Conservation (phyloP, 2,329 filamentous ascomycete genomes). For the Aspergillus sp. region DNA sequence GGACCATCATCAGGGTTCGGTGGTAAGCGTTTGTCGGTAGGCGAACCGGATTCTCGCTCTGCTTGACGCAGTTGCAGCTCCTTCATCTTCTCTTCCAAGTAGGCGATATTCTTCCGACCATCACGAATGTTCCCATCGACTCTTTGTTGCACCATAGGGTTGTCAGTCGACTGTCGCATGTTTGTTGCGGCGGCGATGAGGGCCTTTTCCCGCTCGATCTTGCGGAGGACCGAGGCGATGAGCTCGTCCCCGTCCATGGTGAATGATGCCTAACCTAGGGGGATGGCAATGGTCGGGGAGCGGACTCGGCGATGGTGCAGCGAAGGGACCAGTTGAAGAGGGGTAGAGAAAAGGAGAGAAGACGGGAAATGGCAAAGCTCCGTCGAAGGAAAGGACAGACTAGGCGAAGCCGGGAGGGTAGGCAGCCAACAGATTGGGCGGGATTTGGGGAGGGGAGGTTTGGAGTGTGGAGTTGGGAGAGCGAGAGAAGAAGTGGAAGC, state of each 20-base stretch:
- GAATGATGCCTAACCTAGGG: conserved; percentile 23
- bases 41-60: conserved; percentile 50
- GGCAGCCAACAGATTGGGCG: conserved; percentile 9
- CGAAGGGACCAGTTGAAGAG: conserved; percentile 9
- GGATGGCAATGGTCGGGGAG: conserved; percentile 7
- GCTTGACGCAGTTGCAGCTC: conserved; percentile 83
- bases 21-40: conserved; percentile 51
- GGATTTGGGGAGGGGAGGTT: not conserved
- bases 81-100: conserved; percentile 87
- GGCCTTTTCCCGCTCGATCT: conserved; percentile 96
- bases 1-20: conserved; percentile 49
- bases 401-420: conserved; percentile 9
- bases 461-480: conserved; percentile 19
- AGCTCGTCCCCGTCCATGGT: conserved; percentile 62
- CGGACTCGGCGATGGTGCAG: conserved; percentile 17
- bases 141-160: conserved; percentile 83
- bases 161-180: conserved; percentile 95
- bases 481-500: conserved; percentile 4
- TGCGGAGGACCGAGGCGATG: conserved; percentile 81
- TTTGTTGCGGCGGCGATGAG: conserved; percentile 91
- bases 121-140: conserved; percentile 94
- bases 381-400: conserved; percentile 3
- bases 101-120: conserved; percentile 87
- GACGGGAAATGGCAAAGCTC: not conserved
- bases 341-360: not conserved